Evolutionary conservation across 2,329 filamentous ascomycete species (phyloP), one percentile per base, ranked within the genome.

Genomic region (Septoria linicola): DNA sequence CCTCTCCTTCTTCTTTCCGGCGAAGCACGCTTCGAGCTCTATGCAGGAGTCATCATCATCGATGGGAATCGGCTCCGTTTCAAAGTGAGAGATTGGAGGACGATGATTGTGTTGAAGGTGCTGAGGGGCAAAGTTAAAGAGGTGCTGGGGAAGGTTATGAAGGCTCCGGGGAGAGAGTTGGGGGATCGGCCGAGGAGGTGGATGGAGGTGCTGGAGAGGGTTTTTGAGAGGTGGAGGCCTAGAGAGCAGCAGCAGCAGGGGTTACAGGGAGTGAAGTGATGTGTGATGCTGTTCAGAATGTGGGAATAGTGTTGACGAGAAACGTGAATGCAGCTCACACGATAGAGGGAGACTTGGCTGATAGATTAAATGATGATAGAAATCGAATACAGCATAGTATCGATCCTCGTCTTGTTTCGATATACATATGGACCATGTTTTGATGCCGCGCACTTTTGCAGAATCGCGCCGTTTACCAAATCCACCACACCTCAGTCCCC

Each of bases 61-160:
- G 93, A 96, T 66, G 87, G 89, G 37, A 95, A 96, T 67, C 81
- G 91, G 23, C 80, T 92, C 41, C 82, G 89, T 41, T 96, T 97
- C 67, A 81, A 86, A 17, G 80, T 95, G 1, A 80, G 84, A 3
- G 88, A 95, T 66, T 97, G 92, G 91, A 95, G 91, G 72, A 85
- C 85, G 0, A 85, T 93, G 78, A 80, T 96, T 30, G 90, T 87
- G n/a, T 74, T 99, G 64, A 96, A 96, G 71, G 82, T 84, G 4
- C 74, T 97, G 46, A 81, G 89, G 16, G 75, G 77, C 1, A 80
- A 87, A 20, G 75, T 96, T 14, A 83, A 85, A 58, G 89, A 95
- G 59, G 80, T 95, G 34, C 75, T 95, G 40, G 82, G 81, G 1
- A 78, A 80, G 23, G 79, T 81, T 17, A 90, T 95, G 73, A 86